These are phyloP conservation scores for Pseudogymnoascus sp. DNA, from an alignment of 2,329 filamentous ascomycete species.

Conservation along the genomic window DNA sequence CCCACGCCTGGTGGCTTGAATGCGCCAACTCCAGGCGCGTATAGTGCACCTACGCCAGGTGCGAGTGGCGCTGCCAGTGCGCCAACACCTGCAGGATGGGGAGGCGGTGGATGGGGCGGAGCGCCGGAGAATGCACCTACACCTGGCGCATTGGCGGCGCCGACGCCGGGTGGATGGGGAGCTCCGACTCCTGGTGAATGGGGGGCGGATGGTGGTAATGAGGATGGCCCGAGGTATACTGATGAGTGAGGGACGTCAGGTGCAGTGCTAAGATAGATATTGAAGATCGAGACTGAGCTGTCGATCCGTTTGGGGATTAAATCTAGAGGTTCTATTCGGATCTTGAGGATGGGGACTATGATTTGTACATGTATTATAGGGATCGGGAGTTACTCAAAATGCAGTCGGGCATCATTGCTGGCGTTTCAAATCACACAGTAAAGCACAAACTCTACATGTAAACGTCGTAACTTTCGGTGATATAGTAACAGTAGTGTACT, in stretches of 20 bases:
- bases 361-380: conserved; percentile 8
- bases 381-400: neutral
- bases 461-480: neutral
- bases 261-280: neutral
- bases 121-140: conserved; percentile 57
- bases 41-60: conserved; percentile 62
- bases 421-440: neutral
- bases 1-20: conserved; percentile 56
- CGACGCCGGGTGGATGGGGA: conserved; percentile 53
- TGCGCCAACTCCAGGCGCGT: conserved; percentile 65
- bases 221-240: conserved; percentile 36
- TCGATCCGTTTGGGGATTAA: neutral
- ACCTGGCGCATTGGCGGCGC: conserved; percentile 59
- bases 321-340: neutral
- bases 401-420: conserved; percentile 9
- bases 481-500: neutral
- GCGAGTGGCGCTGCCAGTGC: conserved; percentile 44
- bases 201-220: conserved; percentile 25
- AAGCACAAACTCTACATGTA: neutral
- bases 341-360: neutral
- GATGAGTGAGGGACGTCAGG: conserved; percentile 16
- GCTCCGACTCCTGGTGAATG: conserved; percentile 56
- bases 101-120: conserved; percentile 20
- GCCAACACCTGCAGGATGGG: conserved; percentile 22
- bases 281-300: neutral